Conservation (phyloP, 768 basidiomycete genomes). For the Kwoniella europaea region DNA sequence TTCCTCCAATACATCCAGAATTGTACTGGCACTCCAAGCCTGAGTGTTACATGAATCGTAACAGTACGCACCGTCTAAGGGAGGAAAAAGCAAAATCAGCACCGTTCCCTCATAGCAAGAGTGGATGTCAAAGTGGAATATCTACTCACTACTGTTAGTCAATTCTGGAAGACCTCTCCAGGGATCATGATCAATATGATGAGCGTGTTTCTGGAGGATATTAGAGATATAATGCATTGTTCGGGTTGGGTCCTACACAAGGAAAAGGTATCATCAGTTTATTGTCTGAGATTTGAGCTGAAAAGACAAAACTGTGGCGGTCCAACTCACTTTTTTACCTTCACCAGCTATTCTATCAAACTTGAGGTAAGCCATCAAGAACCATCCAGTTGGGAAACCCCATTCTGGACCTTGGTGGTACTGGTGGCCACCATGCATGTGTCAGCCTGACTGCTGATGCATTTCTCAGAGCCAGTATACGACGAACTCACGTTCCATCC, state of each 20-base stretch:
- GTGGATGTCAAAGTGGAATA: too few species aligned
- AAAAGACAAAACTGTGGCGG: not conserved
- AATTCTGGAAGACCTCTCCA: constrained; percentile 93
- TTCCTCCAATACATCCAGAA: constrained; percentile 83
- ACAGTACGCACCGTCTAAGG: constrained; percentile 74
- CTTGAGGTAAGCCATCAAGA: constrained; percentile 86
- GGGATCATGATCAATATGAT: constrained; percentile 75
- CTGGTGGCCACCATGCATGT: constrained; percentile 7
- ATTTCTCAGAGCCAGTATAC: not conserved
- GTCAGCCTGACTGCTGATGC: not conserved
- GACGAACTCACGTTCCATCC: constrained; percentile 91
- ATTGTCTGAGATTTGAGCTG: not conserved
- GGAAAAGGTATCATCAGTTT: too few species aligned
- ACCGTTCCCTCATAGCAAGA: too few species aligned
- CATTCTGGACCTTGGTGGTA: constrained; percentile 81
- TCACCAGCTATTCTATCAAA: constrained; percentile 76
- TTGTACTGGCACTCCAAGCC: constrained; percentile 92
- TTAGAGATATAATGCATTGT: constrained; percentile 82
- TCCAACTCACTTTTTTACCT: constrained; percentile 68
- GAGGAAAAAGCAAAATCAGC: not conserved
- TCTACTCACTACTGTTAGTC: constrained; percentile 53
- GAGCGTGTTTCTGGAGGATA: constrained; percentile 71
- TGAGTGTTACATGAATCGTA: constrained; percentile 89
- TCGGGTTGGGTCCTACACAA: constrained; percentile 66
- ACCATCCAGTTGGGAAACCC: constrained; percentile 95